Conservation (phyloP, 257 asterid species). For the Cruciata laevipes region DNA sequence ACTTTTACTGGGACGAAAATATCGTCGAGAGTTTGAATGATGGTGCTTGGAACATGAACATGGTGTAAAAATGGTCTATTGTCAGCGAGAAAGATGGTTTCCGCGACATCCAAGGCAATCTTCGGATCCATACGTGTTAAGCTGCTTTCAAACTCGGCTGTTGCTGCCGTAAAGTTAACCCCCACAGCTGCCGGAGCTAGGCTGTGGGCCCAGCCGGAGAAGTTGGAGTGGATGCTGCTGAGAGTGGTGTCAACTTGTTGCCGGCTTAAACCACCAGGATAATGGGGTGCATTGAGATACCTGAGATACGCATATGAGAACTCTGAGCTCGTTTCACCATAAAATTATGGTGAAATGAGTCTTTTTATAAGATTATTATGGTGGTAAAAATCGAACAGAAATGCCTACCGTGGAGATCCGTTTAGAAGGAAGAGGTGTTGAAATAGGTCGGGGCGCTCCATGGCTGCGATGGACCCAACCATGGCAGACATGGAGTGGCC, state of each 20-base stretch:
- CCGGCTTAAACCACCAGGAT: conserved; percentile 8
- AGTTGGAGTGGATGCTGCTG: conserved; percentile 1
- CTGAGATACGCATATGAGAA: not conserved
- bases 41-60: conserved; percentile 3
- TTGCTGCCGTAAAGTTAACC: not conserved
- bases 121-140: not conserved
- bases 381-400: not conserved
- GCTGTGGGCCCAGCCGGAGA: conserved; percentile 8
- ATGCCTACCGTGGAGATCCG: conserved; percentile 16
- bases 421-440: conserved; percentile 10
- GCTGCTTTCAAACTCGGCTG: conserved; percentile 7
- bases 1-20: conserved; percentile 7
- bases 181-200: conserved; percentile 9
- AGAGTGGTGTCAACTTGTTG: not conserved
- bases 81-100: conserved; percentile 8
- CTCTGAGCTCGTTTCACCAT: no score
- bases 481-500: conserved; percentile 23
- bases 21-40: conserved; percentile 7
- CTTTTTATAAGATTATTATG: no score
- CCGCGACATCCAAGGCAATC: conserved; percentile 6
- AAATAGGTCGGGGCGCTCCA: conserved; percentile 14
- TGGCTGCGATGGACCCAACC: conserved; percentile 15
- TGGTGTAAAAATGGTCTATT: not conserved
- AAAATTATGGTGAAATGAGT: no score
- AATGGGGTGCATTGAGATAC: conserved; percentile 10